Evolutionary conservation across 148 eudicot species (phyloP).

Genomic region (Rhododendron griersonianum): DNA sequence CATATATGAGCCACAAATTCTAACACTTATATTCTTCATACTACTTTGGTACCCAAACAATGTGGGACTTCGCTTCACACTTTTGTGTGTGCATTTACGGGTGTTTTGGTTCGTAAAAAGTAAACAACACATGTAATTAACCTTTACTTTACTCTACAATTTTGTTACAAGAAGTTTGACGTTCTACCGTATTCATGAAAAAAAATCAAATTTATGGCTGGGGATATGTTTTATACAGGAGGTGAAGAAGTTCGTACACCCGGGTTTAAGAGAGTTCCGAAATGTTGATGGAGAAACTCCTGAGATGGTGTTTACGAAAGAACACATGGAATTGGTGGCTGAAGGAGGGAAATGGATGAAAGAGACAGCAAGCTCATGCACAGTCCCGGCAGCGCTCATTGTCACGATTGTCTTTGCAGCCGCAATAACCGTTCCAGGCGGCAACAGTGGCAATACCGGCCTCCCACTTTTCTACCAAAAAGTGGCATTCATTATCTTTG

Average conservation of each 20-base stretch:
- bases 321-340: neutral
- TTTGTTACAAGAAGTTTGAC: neutral
- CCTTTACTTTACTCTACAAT: too few species aligned
- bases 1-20: too few species aligned
- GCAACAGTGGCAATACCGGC: neutral
- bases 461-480: neutral
- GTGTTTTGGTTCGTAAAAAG: neutral
- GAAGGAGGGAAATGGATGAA: neutral
- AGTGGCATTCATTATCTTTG: neutral
- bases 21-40: too few species aligned
- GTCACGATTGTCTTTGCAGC: neutral
- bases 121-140: neutral
- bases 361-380: conserved; percentile 1
- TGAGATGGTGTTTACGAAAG: neutral
- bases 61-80: too few species aligned
- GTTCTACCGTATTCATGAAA: neutral
- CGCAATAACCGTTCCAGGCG: neutral
- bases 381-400: neutral
- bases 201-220: neutral
- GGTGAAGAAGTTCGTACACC: neutral
- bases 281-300: neutral
- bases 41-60: too few species aligned
- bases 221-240: neutral
- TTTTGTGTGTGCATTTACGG: too few species aligned
- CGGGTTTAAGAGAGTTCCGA: neutral